These are phyloP conservation scores for Salicornia ramosissima DNA, from an alignment of 148 eudicot species.

Conservation along the genomic window DNA sequence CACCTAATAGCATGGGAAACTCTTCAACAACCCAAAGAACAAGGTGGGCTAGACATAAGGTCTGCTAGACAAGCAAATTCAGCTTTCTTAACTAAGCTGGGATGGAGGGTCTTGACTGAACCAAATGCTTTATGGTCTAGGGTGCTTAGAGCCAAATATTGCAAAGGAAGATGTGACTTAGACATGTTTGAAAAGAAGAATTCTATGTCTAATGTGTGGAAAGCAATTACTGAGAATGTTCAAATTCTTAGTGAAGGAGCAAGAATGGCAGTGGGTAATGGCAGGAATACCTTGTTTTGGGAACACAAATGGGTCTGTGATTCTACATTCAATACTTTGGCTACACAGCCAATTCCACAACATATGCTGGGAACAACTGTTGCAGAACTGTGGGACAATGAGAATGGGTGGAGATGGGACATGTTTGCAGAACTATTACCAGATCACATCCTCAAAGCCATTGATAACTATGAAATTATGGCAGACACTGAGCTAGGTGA, in stretches of 20 bases:
- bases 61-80: not conserved
- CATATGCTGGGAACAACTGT: not conserved
- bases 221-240: not conserved
- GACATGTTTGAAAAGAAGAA: not conserved
- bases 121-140: too few relatives aligned
- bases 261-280: not conserved
- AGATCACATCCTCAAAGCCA: not conserved
- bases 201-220: not conserved
- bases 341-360: not conserved
- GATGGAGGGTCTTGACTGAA: not conserved
- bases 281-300: not conserved
- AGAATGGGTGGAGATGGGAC: not conserved
- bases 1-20: not conserved
- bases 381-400: not conserved
- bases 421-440: not conserved
- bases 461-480: not conserved
- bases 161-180: not conserved
- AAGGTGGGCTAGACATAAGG: not conserved
- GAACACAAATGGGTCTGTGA: not conserved
- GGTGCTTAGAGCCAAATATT: not conserved
- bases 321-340: not conserved
- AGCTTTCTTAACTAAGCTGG: not conserved
- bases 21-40: not conserved
- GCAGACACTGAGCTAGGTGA: not conserved
- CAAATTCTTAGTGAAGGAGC: not conserved